phyloP scores from a whole-genome alignment of 2,329 filamentous ascomycete species.

The Decorospora gaudefroyi region DNA sequence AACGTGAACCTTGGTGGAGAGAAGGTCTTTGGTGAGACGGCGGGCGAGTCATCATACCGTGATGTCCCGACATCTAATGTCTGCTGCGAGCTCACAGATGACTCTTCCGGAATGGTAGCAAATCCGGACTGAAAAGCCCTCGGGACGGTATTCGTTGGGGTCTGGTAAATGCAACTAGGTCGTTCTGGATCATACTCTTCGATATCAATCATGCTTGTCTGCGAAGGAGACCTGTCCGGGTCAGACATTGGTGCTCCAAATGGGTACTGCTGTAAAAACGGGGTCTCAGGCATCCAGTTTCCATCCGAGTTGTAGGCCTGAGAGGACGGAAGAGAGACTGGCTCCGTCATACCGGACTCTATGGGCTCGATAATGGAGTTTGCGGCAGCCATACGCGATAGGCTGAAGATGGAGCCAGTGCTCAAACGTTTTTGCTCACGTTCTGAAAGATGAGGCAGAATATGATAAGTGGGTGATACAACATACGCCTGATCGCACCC shows the following conservation, averaged over 20 bases:
- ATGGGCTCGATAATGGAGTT: slow-evolving; percentile 83
- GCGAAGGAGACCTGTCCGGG: slow-evolving; percentile 12
- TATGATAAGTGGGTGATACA: slow-evolving; percentile 21
- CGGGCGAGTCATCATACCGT: slow-evolving; percentile 39
- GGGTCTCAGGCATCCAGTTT: slow-evolving; percentile 17
- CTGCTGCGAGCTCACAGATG: slow-evolving; percentile 21
- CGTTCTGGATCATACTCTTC: slow-evolving; percentile 29
- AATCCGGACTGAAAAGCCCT: slow-evolving; percentile 31
- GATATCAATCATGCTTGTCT: slow-evolving; percentile 19
- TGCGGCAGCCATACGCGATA: slow-evolving; percentile 65
- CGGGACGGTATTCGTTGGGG: slow-evolving; percentile 18
- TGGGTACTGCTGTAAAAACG: slow-evolving; percentile 27
- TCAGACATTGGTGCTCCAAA: slow-evolving; percentile 23
- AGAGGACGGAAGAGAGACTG: slow-evolving; percentile 61
- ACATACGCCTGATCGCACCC: slow-evolving; percentile 36
- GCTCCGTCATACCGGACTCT: slow-evolving; percentile 54
- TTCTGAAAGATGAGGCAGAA: slow-evolving; percentile 14
- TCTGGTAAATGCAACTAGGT: slow-evolving; percentile 26
- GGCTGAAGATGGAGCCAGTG: slow-evolving; percentile 39
- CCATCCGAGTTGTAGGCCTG: slow-evolving; percentile 8
- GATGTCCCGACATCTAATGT: slow-evolving; percentile 14
- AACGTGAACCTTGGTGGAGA: slow-evolving; percentile 24
- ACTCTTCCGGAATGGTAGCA: slow-evolving; percentile 33
- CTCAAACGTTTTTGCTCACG: slow-evolving; percentile 32
- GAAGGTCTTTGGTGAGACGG: slow-evolving; percentile 48